Evolutionary conservation across 495 filamentous ascomycete genomes (phyloP).

Genomic region (Penicillium maclennaniae): DNA sequence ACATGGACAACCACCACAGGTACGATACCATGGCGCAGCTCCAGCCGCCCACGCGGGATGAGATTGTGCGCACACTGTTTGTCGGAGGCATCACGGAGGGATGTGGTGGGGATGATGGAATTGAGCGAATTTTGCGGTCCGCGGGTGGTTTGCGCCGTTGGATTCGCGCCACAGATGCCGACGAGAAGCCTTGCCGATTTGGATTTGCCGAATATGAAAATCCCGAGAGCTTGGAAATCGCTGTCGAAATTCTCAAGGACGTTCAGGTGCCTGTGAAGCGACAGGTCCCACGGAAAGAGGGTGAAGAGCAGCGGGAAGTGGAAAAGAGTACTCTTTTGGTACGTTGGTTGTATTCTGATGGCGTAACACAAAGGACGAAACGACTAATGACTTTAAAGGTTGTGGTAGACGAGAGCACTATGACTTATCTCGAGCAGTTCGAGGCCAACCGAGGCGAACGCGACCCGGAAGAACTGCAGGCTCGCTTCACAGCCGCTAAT

Average conservation of each 20-base stretch:
- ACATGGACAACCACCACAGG: slow-evolving; percentile 62
- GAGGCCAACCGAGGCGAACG: slow-evolving; percentile 62
- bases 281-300: slow-evolving; percentile 47
- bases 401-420: slow-evolving; percentile 74
- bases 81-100: slow-evolving; percentile 81
- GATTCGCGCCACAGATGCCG: slow-evolving; percentile 76
- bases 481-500: slow-evolving; percentile 65
- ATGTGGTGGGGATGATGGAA: slow-evolving; percentile 69
- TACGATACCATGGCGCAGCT: slow-evolving; percentile 74
- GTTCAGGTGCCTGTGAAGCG: slow-evolving; percentile 81
- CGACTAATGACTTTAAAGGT: slow-evolving; percentile 44
- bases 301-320: slow-evolving; percentile 53
- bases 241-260: slow-evolving; percentile 81
- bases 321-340: slow-evolving; percentile 67
- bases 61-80: slow-evolving; percentile 87
- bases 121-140: slow-evolving; percentile 75
- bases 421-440: slow-evolving; percentile 78
- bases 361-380: background rate
- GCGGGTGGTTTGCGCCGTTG: slow-evolving; percentile 80
- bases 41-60: slow-evolving; percentile 82
- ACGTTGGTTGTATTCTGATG: background rate
- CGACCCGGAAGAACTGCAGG: slow-evolving; percentile 59
- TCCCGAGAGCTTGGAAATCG: slow-evolving; percentile 79
- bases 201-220: slow-evolving; percentile 98
- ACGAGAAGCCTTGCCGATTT: slow-evolving; percentile 81